Percentiles rank a stretch among this genome's conserved stretches.
Evolutionary conservation across 441 rosid genomes (phyloP).

Genomic region (Rhodomyrtus psidioides): DNA sequence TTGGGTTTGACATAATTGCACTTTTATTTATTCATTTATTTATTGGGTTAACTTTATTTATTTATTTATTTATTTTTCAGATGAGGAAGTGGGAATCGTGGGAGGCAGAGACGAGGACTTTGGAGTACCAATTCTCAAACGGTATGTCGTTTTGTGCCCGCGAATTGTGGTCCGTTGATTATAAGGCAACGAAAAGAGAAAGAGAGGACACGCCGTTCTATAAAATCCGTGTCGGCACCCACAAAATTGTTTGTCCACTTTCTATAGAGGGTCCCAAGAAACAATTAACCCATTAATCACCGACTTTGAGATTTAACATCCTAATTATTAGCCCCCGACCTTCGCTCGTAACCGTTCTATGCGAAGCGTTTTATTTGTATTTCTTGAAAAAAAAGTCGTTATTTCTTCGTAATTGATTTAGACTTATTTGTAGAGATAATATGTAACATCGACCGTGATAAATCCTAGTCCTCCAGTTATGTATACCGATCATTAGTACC

Average conservation of each 20-base stretch:
- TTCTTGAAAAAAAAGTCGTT: no score
- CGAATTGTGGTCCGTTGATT: no score
- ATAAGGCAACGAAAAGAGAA: no score
- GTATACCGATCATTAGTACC: neutral
- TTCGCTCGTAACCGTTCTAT: neutral
- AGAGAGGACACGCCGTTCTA: no score
- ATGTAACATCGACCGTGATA: neutral
- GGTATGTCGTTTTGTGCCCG: slow-evolving; percentile 8
- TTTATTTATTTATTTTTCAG: slow-evolving; percentile 1
- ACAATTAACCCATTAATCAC: neutral
- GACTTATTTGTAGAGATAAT: neutral
- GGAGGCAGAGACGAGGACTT: slow-evolving; percentile 45
- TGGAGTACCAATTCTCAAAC: slow-evolving; percentile 30
- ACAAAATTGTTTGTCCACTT: neutral
- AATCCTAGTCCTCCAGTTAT: fast-evolving
- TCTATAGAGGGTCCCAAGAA: neutral
- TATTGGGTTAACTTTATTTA: neutral
- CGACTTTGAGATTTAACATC: neutral
- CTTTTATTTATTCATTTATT: neutral
- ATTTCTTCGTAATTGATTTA: no score
- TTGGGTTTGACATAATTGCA: slow-evolving; percentile 3
- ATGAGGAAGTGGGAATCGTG: slow-evolving; percentile 40
- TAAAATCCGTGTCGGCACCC: neutral
- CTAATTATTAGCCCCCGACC: no score
- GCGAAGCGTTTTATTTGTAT: no score